Base-by-base conservation (phyloP, 306 rosid species). In the Lithocarpus polystachyus region DNA sequence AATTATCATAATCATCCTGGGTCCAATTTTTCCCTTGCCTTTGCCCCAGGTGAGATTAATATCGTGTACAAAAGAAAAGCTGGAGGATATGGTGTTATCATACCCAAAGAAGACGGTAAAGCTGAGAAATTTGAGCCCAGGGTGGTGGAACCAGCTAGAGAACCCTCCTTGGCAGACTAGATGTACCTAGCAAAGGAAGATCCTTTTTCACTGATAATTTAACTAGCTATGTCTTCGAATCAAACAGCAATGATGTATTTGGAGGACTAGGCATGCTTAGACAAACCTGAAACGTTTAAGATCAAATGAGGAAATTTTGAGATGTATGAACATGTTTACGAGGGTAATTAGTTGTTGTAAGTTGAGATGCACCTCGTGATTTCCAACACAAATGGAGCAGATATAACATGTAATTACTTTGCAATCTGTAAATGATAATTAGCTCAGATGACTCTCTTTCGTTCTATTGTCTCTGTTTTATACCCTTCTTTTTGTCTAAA, bases 61-160 rank as follows among this genome's bases (percentile, higher is more conserved):
- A 92, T 94, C 48, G 75, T 92, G 61, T 94, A 94, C 88, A 89
- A 83, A 84, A 88, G 98, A 84, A 91, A 89, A 78, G 92, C 81
- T 79, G 97, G 98, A 65, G 97, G 97, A 24, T 94, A 91, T 82
- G 99, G 97, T 52, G 90, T 89, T 71, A 94, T 94, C 74, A 83
- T 92, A 72, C 99, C 99, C 55, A 92, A 91, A 86, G 90, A 82
- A 68, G 76, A 83, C 68, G 90, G 88, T 28, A 78, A 62, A 65
- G 87, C 85, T 23, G 88, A 84, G 75, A 78, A 81, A 69, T 73
- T 86, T 76, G 89, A 89, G 75, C 69, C 88, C 72, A 5, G 60
- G 73, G 85, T 78, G 59, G 56, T 84, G 64, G 87, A 89, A 35
- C 61, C 82, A 31, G 84, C 84, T 56, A 84, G 59, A 82, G 94